phyloP scores from a whole-genome alignment of 257 asterid genomes.

The Solanum arcanum region DNA sequence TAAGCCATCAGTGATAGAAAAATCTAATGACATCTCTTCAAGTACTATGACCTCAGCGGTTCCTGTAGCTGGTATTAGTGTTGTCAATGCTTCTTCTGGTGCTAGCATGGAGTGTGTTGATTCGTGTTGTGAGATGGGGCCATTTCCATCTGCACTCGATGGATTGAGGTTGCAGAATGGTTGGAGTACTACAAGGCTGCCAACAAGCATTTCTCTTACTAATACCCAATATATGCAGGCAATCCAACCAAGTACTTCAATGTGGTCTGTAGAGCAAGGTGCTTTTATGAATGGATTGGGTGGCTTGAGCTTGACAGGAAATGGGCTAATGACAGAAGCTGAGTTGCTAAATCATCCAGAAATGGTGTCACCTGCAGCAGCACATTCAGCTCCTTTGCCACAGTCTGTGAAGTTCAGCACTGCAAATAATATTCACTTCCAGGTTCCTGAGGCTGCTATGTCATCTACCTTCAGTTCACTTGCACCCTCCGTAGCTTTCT shows the following conservation, averaged over 20 bases:
- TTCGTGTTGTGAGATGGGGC: conserved; percentile 23
- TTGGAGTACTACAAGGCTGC: conserved; percentile 16
- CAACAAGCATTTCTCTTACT: conserved; percentile 10
- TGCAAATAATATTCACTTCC: conserved; percentile 21
- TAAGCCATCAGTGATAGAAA: conserved; percentile 61
- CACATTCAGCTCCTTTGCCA: conserved; percentile 42
- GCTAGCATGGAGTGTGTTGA: conserved; percentile 15
- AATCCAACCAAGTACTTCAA: conserved; percentile 26
- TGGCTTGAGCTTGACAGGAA: conserved; percentile 44
- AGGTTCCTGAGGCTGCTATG: conserved; percentile 26
- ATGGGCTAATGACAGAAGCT: conserved; percentile 18
- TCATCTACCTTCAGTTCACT: conserved; percentile 41
- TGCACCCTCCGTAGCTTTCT: conserved; percentile 18
- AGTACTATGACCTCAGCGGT: conserved; percentile 16
- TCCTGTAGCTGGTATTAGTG: not conserved
- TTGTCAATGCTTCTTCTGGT: conserved; percentile 10
- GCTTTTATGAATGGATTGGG: conserved; percentile 40
- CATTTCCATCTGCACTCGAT: conserved; percentile 33
- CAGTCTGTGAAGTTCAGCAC: conserved; percentile 24
- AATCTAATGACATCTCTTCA: conserved; percentile 32
- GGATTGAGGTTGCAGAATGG: conserved; percentile 26
- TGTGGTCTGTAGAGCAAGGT: conserved; percentile 45
- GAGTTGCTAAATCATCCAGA: conserved; percentile 38
- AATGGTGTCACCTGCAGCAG: conserved; percentile 34
- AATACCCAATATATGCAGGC: conserved; percentile 38